Base-by-base conservation (phyloP, 495 filamentous ascomycete species). In the Penicillium parvum region DNA sequence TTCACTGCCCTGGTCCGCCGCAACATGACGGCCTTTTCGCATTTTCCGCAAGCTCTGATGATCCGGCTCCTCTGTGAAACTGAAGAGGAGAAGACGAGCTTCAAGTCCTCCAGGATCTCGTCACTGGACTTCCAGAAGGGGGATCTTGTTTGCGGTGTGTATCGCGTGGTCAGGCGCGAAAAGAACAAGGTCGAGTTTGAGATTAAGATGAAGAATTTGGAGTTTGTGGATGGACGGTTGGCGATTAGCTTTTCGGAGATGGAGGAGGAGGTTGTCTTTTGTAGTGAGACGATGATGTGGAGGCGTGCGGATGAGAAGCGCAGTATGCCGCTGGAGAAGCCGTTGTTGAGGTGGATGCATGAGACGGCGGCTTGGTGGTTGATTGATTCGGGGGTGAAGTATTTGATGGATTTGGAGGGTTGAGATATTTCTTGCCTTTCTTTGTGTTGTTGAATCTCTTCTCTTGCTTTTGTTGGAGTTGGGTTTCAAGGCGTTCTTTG, bases 281-380 rank as follows among this genome's bases (percentile, higher is more conserved):
- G 37, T 16, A 67, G 47, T 32, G 65, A 71, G 35, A 63, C 57
- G 10, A 36, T 57, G 1, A 67, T 69, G 61, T 71, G 67, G 65
- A 57, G 45, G 8, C 47, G 33, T 22, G 52, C 37, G 4, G 45
- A 37, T 37, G 53, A 58, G 32, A 44, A 9, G 9, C 40, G 34
- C 16, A 25, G 5, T 22, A 56, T 71, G 51, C 63, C 65, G 11
- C 47, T 69, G 38, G 62, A 69, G 28, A 55, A 48, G 12, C 42
- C 39, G 17, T n/a, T 50, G 18, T 14, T 57, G 16, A 40, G 49
- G 7, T 65, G 57, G 45, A 48, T 68, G 50, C 63, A 68, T 45
- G 65, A 71, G 37, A 50, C 58, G 32, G 59, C 63, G 10, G 37
- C 61, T 26, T 68, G 65, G 67, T 68, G 63, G 63, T 50, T 71